These are phyloP conservation scores for Melaleuca quinquenervia DNA, from an alignment of 345 rosid species.

Conservation along the genomic window DNA sequence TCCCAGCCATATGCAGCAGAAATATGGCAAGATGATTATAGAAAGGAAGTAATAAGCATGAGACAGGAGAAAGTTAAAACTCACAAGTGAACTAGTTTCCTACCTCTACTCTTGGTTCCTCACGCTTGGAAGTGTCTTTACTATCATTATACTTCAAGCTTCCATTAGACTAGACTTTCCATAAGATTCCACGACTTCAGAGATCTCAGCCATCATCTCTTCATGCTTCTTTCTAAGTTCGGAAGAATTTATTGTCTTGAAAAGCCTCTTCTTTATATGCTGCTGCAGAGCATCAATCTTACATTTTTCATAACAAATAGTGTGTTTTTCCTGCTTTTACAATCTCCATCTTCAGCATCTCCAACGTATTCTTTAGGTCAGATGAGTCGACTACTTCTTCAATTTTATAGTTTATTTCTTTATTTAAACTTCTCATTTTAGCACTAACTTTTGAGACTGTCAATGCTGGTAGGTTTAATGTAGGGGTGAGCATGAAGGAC, in stretches of 20 bases:
- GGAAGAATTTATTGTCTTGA: slow-evolving; percentile 35
- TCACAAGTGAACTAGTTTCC: background rate
- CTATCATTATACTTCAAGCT: slow-evolving; percentile 9
- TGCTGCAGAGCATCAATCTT: slow-evolving; percentile 48
- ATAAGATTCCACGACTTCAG: slow-evolving; percentile 21
- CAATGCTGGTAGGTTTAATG: slow-evolving; percentile 24
- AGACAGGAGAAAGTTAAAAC: background rate
- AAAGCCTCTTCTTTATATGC: slow-evolving; percentile 51
- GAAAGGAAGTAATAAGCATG: background rate
- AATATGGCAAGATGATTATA: background rate
- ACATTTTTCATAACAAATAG: slow-evolving; percentile 19
- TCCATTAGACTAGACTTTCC: slow-evolving; percentile 21
- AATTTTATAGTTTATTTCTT: slow-evolving; percentile 44
- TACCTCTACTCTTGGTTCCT: slow-evolving; percentile 34
- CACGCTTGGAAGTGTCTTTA: slow-evolving; percentile 2
- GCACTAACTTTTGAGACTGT: slow-evolving; percentile 17
- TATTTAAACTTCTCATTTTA: slow-evolving; percentile 34
- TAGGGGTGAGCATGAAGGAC: no score
- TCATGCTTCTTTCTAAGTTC: slow-evolving; percentile 51
- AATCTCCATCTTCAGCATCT: slow-evolving; percentile 31
- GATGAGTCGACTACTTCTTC: slow-evolving; percentile 36
- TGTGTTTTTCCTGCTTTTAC: slow-evolving; percentile 47
- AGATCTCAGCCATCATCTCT: slow-evolving; percentile 32
- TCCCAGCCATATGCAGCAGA: background rate
- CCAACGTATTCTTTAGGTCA: slow-evolving; percentile 50